A percentile compares a stretch with the other conserved stretches of the same genome.
Evolutionary conservation across 225 moss, liverwort and hornwort genomes (phyloP).

Genomic region (Sphagnum contortum): DNA sequence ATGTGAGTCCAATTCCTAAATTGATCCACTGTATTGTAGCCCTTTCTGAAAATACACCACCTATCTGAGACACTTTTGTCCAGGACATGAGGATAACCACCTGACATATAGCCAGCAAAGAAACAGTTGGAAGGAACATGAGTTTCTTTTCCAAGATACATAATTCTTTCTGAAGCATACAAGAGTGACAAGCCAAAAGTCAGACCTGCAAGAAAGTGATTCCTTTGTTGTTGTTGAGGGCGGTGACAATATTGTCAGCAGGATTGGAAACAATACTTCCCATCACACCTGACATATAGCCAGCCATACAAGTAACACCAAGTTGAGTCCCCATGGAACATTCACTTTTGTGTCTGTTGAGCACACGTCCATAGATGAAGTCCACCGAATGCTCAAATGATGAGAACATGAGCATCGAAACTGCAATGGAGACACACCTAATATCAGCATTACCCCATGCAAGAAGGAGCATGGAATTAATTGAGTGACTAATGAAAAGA

Average conservation of each 20-base stretch:
- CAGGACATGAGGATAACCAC: too few species aligned
- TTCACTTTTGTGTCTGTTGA: slow-evolving; percentile 43
- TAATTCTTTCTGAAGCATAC: too few species aligned
- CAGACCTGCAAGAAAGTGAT: slow-evolving; percentile 43
- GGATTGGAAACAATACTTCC: slow-evolving; percentile 84
- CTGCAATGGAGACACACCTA: slow-evolving; percentile 29
- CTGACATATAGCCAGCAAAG: too few species aligned
- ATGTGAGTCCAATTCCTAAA: too few species aligned
- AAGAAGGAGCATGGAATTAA: too few species aligned
- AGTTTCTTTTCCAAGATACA: too few species aligned
- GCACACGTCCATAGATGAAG: slow-evolving; percentile 52
- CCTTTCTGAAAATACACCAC: too few species aligned
- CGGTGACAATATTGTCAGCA: slow-evolving; percentile 70
- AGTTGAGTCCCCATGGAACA: slow-evolving; percentile 58
- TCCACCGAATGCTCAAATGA: slow-evolving; percentile 88
- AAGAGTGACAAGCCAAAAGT: background rate
- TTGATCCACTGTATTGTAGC: too few species aligned
- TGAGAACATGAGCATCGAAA: slow-evolving; percentile 87
- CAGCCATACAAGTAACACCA: slow-evolving; percentile 69
- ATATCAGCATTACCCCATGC: background rate
- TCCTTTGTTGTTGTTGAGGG: slow-evolving; percentile 47
- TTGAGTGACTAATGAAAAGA: slow-evolving; percentile 1
- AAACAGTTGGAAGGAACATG: too few species aligned
- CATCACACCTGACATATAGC: slow-evolving; percentile 64
- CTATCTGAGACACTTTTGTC: too few species aligned